phyloP scores from a whole-genome alignment of 1,284 basidiomycete genomes.

The Apiotrichum akiyoshidainum region DNA sequence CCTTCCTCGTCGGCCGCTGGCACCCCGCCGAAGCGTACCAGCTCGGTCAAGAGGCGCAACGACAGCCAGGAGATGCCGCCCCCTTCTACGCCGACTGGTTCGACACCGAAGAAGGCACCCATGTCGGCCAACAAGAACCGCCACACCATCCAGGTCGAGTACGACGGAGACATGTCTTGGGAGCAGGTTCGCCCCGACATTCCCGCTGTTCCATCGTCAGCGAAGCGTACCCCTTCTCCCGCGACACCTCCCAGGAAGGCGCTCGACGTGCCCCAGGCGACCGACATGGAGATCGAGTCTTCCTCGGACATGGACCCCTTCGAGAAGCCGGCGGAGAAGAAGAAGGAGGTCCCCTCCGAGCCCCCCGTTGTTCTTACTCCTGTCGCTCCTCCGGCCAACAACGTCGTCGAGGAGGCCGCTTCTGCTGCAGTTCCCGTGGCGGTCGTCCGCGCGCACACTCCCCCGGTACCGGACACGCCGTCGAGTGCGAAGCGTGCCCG shows the following conservation, averaged over 20 bases:
- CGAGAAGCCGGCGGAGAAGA: constrained; percentile 10
- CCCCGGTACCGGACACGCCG: constrained; percentile 9
- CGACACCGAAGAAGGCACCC: constrained; percentile 24
- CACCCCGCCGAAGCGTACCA: neutral
- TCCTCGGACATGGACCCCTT: constrained; percentile 12
- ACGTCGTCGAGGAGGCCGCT: neutral
- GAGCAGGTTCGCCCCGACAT: constrained; percentile 21
- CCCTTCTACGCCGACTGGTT: constrained; percentile 4
- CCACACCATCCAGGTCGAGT: constrained; percentile 91
- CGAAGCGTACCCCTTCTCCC: constrained; percentile 5
- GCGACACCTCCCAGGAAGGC: neutral
- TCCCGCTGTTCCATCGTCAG: constrained; percentile 6
- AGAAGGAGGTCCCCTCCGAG: constrained; percentile 25
- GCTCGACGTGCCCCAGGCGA: constrained; percentile 13
- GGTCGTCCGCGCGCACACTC: constrained; percentile 1
- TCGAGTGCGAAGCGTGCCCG: constrained; percentile 13
- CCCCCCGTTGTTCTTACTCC: constrained; percentile 3
- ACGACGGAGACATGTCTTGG: constrained; percentile 54
- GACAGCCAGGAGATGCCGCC: neutral
- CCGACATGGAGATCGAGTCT: constrained; percentile 22
- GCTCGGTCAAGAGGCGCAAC: neutral
- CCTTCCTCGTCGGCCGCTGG: neutral
- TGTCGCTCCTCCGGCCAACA: neutral
- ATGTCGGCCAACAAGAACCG: constrained; percentile 55
- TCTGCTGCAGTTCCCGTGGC: neutral